These are phyloP conservation scores for Nakaseomyces delphensis DNA, from an alignment of 1,139 yeast genomes.

Conservation along the genomic window DNA sequence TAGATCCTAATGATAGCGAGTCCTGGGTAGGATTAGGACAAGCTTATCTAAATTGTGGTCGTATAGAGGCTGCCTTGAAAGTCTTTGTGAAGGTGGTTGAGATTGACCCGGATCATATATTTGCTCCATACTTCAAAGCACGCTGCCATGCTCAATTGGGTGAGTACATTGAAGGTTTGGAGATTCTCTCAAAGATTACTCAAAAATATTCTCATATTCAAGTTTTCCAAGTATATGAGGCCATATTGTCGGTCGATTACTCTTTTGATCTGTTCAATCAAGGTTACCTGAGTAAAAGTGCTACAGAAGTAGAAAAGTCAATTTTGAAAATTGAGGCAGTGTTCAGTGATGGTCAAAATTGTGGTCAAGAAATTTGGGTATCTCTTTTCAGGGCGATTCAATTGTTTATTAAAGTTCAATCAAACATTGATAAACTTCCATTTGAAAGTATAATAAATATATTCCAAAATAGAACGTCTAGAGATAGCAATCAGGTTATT, in stretches of 20 bases:
- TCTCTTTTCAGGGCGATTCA: constrained; percentile 41
- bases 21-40: constrained; percentile 96
- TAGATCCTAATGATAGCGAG: constrained; percentile 55
- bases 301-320: constrained; percentile 41
- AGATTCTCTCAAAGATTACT: constrained; percentile 38
- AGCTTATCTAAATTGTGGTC: constrained; percentile 77
- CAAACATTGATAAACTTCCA: constrained; percentile 39
- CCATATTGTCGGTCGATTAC: constrained; percentile 49
- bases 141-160: constrained; percentile 45
- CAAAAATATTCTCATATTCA: constrained; percentile 41
- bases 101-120: constrained; percentile 47
- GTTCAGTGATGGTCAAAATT: background rate
- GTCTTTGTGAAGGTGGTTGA: constrained; percentile 63
- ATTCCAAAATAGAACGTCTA: constrained; percentile 19
- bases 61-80: constrained; percentile 76
- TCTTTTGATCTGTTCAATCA: constrained; percentile 44
- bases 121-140: constrained; percentile 60
- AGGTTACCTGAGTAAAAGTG: constrained; percentile 62
- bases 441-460: constrained; percentile 35
- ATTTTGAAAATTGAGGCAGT: constrained; percentile 28
- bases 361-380: constrained; percentile 46
- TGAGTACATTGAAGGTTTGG: constrained; percentile 43
- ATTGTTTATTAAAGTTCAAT: constrained; percentile 40
- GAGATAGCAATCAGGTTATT: constrained; percentile 6
- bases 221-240: constrained; percentile 49